Percentiles rank a stretch among this genome's conserved stretches.
Conservation (phyloP, 495 filamentous ascomycete genomes). For the Aspergillus bertholletiae region DNA sequence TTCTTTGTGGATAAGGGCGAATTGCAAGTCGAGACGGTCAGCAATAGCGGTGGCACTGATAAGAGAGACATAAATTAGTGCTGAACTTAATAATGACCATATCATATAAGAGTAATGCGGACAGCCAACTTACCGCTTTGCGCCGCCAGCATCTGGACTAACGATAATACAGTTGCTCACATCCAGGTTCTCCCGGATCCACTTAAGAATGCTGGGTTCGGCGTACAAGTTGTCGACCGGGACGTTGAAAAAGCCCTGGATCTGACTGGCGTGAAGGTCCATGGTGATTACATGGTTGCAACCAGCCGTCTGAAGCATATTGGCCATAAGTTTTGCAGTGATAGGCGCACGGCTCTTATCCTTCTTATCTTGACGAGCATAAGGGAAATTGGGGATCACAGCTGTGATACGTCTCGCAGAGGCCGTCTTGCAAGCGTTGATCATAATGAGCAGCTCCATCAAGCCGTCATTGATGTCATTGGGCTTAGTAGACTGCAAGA, state of each 20-base stretch:
- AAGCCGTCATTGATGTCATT: constrained; percentile 98
- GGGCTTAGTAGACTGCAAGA: constrained; percentile 90
- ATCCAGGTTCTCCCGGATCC: constrained; percentile 83
- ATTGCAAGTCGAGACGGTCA: constrained; percentile 87
- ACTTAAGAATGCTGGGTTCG: constrained; percentile 86
- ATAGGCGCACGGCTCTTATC: constrained; percentile 87
- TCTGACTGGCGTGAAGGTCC: constrained; percentile 65
- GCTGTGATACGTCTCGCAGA: constrained; percentile 91
- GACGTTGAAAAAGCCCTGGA: constrained; percentile 94
- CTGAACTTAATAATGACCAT: constrained; percentile 6
- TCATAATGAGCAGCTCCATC: constrained; percentile 99
- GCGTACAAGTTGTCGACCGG: constrained; percentile 97
- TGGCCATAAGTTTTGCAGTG: constrained; percentile 90
- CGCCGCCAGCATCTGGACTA: constrained; percentile 92
- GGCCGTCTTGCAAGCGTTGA: constrained; percentile 97
- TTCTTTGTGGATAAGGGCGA: constrained; percentile 99
- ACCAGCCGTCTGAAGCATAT: constrained; percentile 95
- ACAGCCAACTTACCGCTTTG: constrained; percentile 70
- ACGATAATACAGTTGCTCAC: constrained; percentile 89
- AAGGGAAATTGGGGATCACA: constrained; percentile 94
- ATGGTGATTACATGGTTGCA: constrained; percentile 86
- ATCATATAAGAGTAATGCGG: background rate
- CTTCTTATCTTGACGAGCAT: constrained; percentile 99
- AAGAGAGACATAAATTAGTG: background rate
- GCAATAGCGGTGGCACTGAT: constrained; percentile 87